phyloP scores from a whole-genome alignment of 78 protist species.

The Cyanophora paradoxa region DNA sequence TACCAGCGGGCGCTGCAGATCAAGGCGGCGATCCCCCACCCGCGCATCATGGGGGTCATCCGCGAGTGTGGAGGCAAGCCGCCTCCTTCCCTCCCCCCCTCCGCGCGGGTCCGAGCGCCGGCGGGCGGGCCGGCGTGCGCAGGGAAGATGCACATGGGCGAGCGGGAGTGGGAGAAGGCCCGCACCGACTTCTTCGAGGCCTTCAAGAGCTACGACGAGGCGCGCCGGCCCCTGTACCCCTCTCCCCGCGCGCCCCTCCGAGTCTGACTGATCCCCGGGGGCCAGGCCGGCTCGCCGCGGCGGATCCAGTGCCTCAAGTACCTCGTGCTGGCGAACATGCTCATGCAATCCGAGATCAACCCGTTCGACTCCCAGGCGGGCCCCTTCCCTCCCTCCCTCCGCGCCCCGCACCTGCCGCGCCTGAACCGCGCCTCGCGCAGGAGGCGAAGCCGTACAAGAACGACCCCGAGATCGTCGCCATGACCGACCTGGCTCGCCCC shows the following conservation, averaged over 20 bases:
- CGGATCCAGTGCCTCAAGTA: conserved; percentile 81
- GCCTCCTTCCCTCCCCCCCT: no score
- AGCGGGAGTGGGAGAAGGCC: conserved; percentile 58
- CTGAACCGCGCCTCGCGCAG: conserved; percentile 1
- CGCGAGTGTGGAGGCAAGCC: conserved; percentile 91
- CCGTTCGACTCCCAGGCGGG: conserved; percentile 78
- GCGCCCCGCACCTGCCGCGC: not conserved
- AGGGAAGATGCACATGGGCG: conserved; percentile 84
- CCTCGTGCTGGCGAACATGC: conserved; percentile 84
- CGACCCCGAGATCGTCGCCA: conserved; percentile 86
- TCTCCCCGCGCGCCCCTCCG: no score
- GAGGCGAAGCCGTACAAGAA: conserved; percentile 90
- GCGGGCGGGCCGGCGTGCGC: no score
- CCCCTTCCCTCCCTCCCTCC: not conserved
- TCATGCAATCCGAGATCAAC: conserved; percentile 70
- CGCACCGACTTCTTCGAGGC: conserved; percentile 56
- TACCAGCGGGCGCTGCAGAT: conserved; percentile 48
- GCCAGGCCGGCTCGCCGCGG: conserved; percentile 45
- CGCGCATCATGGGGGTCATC: conserved; percentile 90
- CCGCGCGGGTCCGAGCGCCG: no score
- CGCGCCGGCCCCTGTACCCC: conserved; percentile 28
- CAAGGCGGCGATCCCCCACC: conserved; percentile 88
- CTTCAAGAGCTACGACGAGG: conserved; percentile 93
- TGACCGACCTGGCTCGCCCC: conserved; percentile 61
- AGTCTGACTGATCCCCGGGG: not conserved